phyloP scores from a whole-genome alignment of 129 eudicot genomes.

The Pittosporum tobira region DNA sequence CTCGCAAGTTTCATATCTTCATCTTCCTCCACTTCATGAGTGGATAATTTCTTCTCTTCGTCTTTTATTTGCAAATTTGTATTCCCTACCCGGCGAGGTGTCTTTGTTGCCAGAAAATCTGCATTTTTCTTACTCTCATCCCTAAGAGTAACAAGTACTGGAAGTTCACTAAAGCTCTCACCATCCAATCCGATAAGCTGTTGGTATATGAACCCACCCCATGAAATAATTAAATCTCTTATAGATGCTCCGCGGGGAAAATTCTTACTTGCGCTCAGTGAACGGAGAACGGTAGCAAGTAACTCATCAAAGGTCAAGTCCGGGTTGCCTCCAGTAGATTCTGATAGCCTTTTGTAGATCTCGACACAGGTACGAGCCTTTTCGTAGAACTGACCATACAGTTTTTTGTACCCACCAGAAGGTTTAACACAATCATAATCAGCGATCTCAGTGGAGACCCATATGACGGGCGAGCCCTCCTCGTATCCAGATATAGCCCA shows the following conservation, averaged over 20 bases:
- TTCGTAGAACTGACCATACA: slow-evolving; percentile 46
- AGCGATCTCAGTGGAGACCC: slow-evolving; percentile 71
- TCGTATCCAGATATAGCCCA: slow-evolving; percentile 83
- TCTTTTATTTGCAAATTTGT: slow-evolving; percentile 22
- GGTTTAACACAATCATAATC: slow-evolving; percentile 62
- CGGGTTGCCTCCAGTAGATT: slow-evolving; percentile 56
- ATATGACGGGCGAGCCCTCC: slow-evolving; percentile 62
- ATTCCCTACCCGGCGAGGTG: too few relatives aligned
- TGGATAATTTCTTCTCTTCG: slow-evolving; percentile 27
- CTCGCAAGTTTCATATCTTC: slow-evolving; percentile 57
- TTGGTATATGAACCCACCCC: slow-evolving; percentile 59
- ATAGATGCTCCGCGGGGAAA: slow-evolving; percentile 50
- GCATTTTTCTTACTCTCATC: slow-evolving; percentile 40
- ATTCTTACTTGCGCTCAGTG: slow-evolving; percentile 51
- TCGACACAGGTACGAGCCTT: slow-evolving; percentile 60
- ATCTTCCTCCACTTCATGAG: slow-evolving; percentile 39
- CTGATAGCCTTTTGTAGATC: slow-evolving; percentile 50
- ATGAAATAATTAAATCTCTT: slow-evolving; percentile 47
- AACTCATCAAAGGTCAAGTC: slow-evolving; percentile 53
- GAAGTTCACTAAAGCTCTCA: slow-evolving; percentile 36
- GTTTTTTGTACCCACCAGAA: neutral
- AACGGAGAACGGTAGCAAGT: slow-evolving; percentile 49
- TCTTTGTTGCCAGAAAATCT: slow-evolving; percentile 11
- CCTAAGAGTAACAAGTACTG: slow-evolving; percentile 48
- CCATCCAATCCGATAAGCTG: slow-evolving; percentile 71